Conservation (phyloP, 257 asterid genomes). For the Solanum medicagineum region DNA sequence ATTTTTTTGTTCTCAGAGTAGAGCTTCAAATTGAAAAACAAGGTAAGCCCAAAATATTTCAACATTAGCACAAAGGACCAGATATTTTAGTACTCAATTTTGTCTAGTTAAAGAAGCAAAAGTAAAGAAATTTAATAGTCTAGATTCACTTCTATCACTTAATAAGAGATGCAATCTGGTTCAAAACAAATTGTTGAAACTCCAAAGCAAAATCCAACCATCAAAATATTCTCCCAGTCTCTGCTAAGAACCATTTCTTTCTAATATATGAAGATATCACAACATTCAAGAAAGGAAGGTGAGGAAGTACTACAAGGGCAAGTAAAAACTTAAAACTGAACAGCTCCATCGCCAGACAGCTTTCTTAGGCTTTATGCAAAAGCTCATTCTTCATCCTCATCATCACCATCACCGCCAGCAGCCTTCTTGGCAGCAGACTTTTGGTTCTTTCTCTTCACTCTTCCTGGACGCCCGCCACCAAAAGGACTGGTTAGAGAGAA, state of each 20-base stretch:
- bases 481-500: conserved; percentile 65
- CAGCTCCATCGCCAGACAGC: too few species aligned
- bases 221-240: background rate
- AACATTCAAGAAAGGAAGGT: background rate
- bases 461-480: conserved; percentile 58
- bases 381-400: conserved; percentile 28
- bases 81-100: too few species aligned
- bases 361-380: too few species aligned
- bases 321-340: too few species aligned
- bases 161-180: background rate
- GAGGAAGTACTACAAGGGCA: background rate
- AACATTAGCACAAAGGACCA: too few species aligned
- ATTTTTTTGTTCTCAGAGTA: too few species aligned
- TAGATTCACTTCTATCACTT: background rate
- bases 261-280: background rate
- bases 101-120: too few species aligned
- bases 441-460: conserved; percentile 56
- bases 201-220: background rate
- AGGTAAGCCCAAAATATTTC: too few species aligned
- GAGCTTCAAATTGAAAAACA: too few species aligned
- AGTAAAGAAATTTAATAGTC: too few species aligned
- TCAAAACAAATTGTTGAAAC: background rate
- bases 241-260: background rate
- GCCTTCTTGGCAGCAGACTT: conserved; percentile 61
- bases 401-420: conserved; percentile 56